These are phyloP conservation scores for Obelidium mucronatum DNA, from an alignment of 192 early-diverging fungal species.

Conservation along the genomic window DNA sequence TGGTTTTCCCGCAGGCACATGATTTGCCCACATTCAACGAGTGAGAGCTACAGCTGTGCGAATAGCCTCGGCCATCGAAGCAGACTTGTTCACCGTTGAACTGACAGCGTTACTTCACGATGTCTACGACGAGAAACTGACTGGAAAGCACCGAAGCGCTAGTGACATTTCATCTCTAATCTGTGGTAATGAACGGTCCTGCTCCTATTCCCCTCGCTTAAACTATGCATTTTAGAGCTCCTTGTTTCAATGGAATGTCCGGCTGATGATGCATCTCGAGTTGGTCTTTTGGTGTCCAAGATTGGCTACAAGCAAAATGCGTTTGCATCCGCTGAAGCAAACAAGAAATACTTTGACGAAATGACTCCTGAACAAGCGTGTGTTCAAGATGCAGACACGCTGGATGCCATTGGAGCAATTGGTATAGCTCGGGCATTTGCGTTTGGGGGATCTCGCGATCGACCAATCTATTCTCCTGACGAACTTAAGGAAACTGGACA, in stretches of 20 bases:
- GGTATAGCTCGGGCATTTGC: slow-evolving; percentile 43
- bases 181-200: background rate
- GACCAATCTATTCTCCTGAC: background rate
- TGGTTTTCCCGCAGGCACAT: slow-evolving; percentile 21
- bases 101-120: slow-evolving; percentile 44
- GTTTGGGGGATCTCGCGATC: slow-evolving; percentile 32
- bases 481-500: background rate
- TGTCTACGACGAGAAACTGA: slow-evolving; percentile 38
- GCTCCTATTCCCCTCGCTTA: too few species aligned
- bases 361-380: slow-evolving; percentile 4
- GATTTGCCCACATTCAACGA: slow-evolving; percentile 41
- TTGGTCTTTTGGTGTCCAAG: background rate
- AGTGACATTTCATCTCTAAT: background rate
- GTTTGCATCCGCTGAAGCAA: background rate
- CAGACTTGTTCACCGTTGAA: slow-evolving; percentile 14
- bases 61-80: slow-evolving; percentile 7
- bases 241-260: background rate
- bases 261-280: background rate
- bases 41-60: slow-evolving; percentile 22
- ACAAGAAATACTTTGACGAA: background rate
- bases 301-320: slow-evolving; percentile 19
- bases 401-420: slow-evolving; percentile 47
- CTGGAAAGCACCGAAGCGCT: background rate
- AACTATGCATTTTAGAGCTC: background rate
- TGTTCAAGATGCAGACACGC: slow-evolving; percentile 39